Base-by-base conservation (phyloP, 1,284 basidiomycete species). In the Sporisorium graminicola region DNA sequence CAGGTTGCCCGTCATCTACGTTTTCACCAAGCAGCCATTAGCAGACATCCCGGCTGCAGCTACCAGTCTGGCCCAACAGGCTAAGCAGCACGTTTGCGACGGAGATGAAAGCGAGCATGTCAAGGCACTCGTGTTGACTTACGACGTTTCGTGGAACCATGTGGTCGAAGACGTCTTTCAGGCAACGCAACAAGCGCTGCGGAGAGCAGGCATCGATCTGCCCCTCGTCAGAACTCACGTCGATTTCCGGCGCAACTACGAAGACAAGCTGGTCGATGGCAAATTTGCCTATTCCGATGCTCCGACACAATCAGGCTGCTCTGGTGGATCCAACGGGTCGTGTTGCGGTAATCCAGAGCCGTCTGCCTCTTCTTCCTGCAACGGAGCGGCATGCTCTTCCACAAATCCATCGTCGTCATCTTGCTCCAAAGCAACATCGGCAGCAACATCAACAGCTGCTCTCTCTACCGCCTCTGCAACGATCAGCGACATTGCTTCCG, bases 1-100 rank as follows among this genome's bases (percentile, higher is more conserved):
- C 9, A 89, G 92, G 12, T 86, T 95, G 0, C 93, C 94, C 0
- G 92, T 93, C 1, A 89, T 94, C n/a, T 95, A 94, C 80, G 90
- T 95, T 13, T 93, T 94, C 81, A 92, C 93, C 1, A 91, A 90
- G 80, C 90, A 90, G 69, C 76, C 86, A 78, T 87, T 87, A 10
- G 24, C 26, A 0, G 86, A 87, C 55, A 82, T 93, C 7, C 59
- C 86, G 8, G 82, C 85, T 0, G 77, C 80, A 5, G 74, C 74
- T 1, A 27, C 49, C 16, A 65, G 61, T 8, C 66, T 82, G 18
- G 54, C 42, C 6, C 43, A 65, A 13, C 61, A 66, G 3, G 65
- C 77, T 1, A 35, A 69, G 31, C 64, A 56, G 58, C 29, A 47
- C 42, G 52, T 43, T 29, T 64, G 13, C 9, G 29, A 35, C 3